Base-by-base conservation (phyloP, 805 yeast genomes). In the Saccharomycopsis schoenii region DNA sequence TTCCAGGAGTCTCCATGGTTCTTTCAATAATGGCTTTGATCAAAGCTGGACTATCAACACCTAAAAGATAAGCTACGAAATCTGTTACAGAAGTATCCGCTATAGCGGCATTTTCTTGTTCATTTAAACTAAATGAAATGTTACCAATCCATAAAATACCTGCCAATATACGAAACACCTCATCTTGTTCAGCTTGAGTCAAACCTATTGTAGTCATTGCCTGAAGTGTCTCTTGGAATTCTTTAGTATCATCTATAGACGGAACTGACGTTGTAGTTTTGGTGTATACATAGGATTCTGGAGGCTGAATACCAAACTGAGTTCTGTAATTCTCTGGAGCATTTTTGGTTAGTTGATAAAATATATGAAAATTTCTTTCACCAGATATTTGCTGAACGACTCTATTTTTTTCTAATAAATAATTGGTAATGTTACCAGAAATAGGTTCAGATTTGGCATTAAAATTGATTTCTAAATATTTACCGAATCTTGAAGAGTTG, bases 291-390 rank as follows among this genome's bases (percentile, higher is more conserved):
- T 94, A 94, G 60, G 92, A 85, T 69, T 94, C 98, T 0, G 99
- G 99, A 40, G 84, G 84, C 73, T 94, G 98, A 62, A 94, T 84
- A 59, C 99, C 99, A 71, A 78, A 92, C 41, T 75, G 77, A 67
- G 88, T 90, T 70, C 96, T 86, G 70, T 93, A 91, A 61, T 79
- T 79, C 43, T 90, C 92, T 14, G 90, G 83, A 1, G 97, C 96
- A 64, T 89, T 89, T 71, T 93, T 94, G 12, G 97, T 88, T 72
- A 89, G 88, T 75, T 94, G 99, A 71, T 94, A 94, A 71, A 94
- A 94, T 61, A 94, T 94, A 72, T 94, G 99, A 77, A 94, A 94
- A 71, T 94, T 94, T 72, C 99, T 83, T 77, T 94, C 99, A 67
- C 88, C 85, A 65, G 83, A 79, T 66, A 91, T 89, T 73, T 94